A percentile compares a stretch with the other conserved stretches of the same genome.
phyloP scores from a whole-genome alignment of 1,284 basidiomycete species.

The Ceratobasidium sp. region DNA sequence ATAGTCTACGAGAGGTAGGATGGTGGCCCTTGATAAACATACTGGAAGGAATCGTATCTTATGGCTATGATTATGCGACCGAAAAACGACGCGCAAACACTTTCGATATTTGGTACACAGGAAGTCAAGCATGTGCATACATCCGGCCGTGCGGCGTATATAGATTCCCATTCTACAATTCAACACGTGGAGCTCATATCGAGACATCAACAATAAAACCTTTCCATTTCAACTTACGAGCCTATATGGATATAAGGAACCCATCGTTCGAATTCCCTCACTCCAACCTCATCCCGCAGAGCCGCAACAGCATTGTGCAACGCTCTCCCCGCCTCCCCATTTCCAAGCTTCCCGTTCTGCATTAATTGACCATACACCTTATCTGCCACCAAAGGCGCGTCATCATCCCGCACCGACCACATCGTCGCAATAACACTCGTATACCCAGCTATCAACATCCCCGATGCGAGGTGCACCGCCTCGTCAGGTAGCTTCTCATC shows the following conservation, averaged over 20 bases:
- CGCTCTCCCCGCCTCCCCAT: constrained; percentile 4
- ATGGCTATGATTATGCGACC: no score
- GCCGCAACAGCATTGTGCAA: constrained; percentile 2
- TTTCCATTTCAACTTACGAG: no score
- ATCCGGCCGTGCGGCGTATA: no score
- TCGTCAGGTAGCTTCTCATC: constrained; percentile 27
- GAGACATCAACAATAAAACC: no score
- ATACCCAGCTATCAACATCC: constrained; percentile 35
- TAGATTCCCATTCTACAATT: no score
- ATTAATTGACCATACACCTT: constrained; percentile 18
- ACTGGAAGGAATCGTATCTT: no score
- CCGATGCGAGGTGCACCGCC: constrained; percentile 33
- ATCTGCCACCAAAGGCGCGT: constrained; percentile 19
- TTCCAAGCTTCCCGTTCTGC: background rate
- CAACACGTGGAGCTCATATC: no score
- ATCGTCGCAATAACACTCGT: constrained; percentile 21
- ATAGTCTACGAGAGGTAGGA: no score
- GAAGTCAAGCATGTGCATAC: no score
- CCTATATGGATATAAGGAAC: constrained; percentile 14
- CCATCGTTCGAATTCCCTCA: background rate
- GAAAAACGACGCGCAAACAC: no score
- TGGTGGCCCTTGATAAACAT: no score
- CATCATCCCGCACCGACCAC: constrained; percentile 30
- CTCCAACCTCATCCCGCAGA: background rate
- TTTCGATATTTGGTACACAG: no score